Base-by-base conservation (phyloP, 129 eudicot genomes). In the Scalesia atractyloides region DNA sequence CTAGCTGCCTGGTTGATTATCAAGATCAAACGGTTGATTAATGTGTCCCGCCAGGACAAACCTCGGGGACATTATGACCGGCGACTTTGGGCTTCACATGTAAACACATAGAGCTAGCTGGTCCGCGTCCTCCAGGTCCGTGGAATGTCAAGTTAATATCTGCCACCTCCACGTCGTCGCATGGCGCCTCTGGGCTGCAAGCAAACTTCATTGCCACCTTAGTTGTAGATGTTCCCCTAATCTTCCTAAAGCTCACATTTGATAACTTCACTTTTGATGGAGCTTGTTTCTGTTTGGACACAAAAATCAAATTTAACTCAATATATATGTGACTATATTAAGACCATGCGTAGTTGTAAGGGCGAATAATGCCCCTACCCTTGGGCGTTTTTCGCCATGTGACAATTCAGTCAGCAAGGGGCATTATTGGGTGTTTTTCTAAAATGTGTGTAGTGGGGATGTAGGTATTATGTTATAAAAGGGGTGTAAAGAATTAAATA, bases 181-280 rank as follows among this genome's bases (percentile, higher is more conserved):
- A 88, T 1, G 46, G 65, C 1, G 30, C 19, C 5, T 73, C 74
- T 14, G 68, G 50, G 79, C 92, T 91, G 56, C 96, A 91, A 62
- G 47, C 46, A 41, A 89, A 72, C 69, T 68, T 83, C 59, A 84
- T 57, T 6, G 79, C 89, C 18, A 64, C 66, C 50, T 76, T 54
- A 4, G 76, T 77, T 12, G 70, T 3, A 5, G 95, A 69, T 5
- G 95, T 86, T 2, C 98, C 97, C 16, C 69, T 84, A 11, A 92
- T 82, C 72, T 73, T 84, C 39, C 72, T 80, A 66, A 89, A 81
- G 49, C 78, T 72, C 12, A 92, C 75, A 19, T 85, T 63, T 18
- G 84, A 73, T 11, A 92, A 65, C 90, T 87, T 82, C 26, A 87
- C 89, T 20, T 61, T 77, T 1, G 95, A 85, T n/a, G 98, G 92